These are phyloP conservation scores for Cucurbitaria berberidis DNA, from an alignment of 2,329 filamentous ascomycete species.

Conservation along the genomic window DNA sequence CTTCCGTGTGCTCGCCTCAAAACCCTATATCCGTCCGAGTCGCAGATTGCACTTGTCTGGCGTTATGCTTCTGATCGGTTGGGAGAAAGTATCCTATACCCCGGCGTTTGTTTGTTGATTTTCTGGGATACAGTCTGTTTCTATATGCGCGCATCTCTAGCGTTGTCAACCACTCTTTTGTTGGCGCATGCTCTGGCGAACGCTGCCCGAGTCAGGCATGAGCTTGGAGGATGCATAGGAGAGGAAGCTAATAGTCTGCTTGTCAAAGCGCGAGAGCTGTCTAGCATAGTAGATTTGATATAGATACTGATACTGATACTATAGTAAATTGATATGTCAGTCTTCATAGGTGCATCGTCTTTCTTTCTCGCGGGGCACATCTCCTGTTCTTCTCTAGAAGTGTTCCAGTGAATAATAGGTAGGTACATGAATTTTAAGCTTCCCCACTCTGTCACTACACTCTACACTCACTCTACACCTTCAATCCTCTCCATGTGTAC, in stretches of 20 bases:
- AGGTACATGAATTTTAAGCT: no score
- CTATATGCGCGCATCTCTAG: neutral
- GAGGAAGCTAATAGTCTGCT: neutral
- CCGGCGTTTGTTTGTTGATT: conserved; percentile 14
- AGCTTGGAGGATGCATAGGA: neutral
- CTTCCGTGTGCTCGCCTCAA: neutral
- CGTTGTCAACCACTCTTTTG: neutral
- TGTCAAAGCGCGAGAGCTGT: neutral
- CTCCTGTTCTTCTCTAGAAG: neutral
- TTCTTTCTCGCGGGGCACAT: neutral
- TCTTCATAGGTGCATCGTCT: neutral
- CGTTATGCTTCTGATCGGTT: conserved; percentile 16
- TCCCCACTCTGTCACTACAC: no score
- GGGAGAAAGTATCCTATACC: conserved; percentile 37
- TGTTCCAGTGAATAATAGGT: no score
- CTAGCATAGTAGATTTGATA: neutral
- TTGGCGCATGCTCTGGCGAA: neutral
- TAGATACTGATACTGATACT: conserved; percentile 2
- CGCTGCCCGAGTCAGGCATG: no score
- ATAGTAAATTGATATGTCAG: neutral
- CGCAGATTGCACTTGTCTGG: conserved; percentile 4
- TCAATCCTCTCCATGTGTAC: no score
- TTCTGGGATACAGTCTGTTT: conserved; percentile 2
- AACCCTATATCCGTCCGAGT: neutral
- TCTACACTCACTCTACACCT: no score